Evolutionary conservation across 306 rosid genomes (phyloP).

Genomic region (Vicia sativa): DNA sequence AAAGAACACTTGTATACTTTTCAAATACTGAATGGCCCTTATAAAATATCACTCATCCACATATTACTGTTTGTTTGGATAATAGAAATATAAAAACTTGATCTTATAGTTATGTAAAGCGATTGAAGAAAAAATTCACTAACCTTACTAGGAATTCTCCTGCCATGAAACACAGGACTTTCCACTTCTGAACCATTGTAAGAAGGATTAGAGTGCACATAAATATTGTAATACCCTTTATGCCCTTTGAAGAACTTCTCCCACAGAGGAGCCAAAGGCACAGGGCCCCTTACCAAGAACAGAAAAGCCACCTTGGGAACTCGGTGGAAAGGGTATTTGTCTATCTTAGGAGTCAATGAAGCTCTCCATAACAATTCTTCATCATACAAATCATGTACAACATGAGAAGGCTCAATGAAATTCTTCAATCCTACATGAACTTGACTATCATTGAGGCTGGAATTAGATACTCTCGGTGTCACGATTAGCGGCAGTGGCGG

Average conservation of each 20-base stretch:
- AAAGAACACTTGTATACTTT: background rate
- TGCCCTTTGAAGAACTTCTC: conserved; percentile 69
- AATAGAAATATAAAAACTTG: background rate
- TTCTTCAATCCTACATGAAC: conserved; percentile 47
- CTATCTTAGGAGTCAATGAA: conserved; percentile 58
- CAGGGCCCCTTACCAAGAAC: conserved; percentile 70
- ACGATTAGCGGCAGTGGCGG: too few species aligned
- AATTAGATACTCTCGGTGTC: background rate
- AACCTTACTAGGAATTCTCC: conserved; percentile 85
- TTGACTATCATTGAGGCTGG: background rate
- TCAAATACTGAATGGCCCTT: background rate
- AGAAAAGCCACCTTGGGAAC: conserved; percentile 78
- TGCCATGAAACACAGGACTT: conserved; percentile 57
- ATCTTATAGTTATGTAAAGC: too few species aligned
- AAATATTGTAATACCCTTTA: conserved; percentile 63
- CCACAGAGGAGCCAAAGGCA: conserved; percentile 72
- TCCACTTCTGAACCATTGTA: conserved; percentile 55
- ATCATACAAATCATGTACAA: conserved; percentile 61
- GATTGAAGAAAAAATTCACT: conserved; percentile 40
- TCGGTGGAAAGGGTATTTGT: conserved; percentile 49
- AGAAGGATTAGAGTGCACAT: conserved; percentile 75
- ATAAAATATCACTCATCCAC: background rate
- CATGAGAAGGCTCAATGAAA: conserved; percentile 46
- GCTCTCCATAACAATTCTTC: conserved; percentile 78
- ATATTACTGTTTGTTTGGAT: background rate